Percentiles rank a stretch among this genome's conserved stretches.
phyloP scores from a whole-genome alignment of 1,284 basidiomycete species.

The Butyriboletus appendiculatus region DNA sequence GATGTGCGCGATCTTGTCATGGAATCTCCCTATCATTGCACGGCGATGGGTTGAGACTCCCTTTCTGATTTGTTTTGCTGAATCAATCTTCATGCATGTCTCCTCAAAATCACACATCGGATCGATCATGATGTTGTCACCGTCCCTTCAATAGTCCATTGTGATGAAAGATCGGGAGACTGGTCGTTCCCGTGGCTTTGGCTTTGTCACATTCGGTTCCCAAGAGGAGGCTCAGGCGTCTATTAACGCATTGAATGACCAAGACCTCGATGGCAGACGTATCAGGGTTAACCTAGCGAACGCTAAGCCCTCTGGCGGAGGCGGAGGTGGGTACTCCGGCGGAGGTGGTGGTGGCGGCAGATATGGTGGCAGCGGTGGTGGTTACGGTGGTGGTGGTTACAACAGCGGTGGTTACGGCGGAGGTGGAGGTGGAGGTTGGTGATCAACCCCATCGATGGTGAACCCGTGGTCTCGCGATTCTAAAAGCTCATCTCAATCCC shows the following conservation, averaged over 20 bases:
- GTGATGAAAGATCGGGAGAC: constrained; percentile 99
- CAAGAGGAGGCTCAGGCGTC: constrained; percentile 73
- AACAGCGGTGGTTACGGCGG: background rate
- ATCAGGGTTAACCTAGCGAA: constrained; percentile 95
- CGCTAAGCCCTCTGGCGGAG: constrained; percentile 52
- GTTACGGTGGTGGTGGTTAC: constrained; percentile 13
- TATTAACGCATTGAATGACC: constrained; percentile 79
- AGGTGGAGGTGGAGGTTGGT: constrained; percentile 21
- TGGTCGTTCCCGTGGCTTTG: constrained; percentile 94
- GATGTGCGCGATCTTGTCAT: constrained; percentile 64
- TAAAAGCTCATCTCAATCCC: constrained; percentile 12
- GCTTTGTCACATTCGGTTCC: constrained; percentile 81
- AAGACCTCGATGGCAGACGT: constrained; percentile 91
- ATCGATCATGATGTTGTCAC: constrained; percentile 11
- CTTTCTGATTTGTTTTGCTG: constrained; percentile 32
- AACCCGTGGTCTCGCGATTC: background rate
- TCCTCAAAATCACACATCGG: constrained; percentile 12
- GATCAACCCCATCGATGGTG: background rate
- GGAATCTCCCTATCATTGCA: constrained; percentile 42
- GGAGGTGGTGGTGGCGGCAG: constrained; percentile 8
- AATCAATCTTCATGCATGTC: constrained; percentile 34
- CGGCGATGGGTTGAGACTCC: constrained; percentile 36
- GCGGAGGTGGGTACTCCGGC: constrained; percentile 14
- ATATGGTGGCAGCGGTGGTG: constrained; percentile 9
- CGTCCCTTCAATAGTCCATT: constrained; percentile 60